A percentile compares a stretch with the other conserved stretches of the same genome.
Evolutionary conservation across 768 basidiomycete genomes (phyloP).

Genomic region (Phanerochaete carnosa): DNA sequence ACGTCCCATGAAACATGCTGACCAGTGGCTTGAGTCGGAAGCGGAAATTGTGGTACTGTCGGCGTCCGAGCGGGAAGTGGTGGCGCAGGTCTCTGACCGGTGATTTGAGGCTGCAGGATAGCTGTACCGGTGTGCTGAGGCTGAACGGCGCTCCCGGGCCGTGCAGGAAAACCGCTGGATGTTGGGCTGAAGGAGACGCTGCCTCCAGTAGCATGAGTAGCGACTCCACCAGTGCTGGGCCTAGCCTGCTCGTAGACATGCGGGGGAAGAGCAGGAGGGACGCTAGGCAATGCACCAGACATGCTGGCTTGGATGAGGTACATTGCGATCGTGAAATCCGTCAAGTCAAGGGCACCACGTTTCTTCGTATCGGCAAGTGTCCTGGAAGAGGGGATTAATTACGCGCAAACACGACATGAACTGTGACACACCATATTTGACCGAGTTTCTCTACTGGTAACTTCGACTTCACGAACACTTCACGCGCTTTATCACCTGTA

Average conservation of each 20-base stretch:
- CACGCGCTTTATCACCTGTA: slow-evolving; percentile 81
- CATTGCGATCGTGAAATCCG: slow-evolving; percentile 96
- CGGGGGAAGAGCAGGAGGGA: slow-evolving; percentile 76
- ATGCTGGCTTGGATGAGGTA: slow-evolving; percentile 93
- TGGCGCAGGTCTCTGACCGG: slow-evolving; percentile 34
- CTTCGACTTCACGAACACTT: slow-evolving; percentile 89
- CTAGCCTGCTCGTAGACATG: slow-evolving; percentile 81
- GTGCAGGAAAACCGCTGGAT: slow-evolving; percentile 33
- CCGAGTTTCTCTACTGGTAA: slow-evolving; percentile 83
- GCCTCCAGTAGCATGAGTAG: slow-evolving; percentile 54
- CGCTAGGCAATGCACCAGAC: slow-evolving; percentile 67
- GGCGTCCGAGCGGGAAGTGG: slow-evolving; percentile 24
- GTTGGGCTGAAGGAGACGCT: slow-evolving; percentile 63
- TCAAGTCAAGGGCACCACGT: slow-evolving; percentile 81
- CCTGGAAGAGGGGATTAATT: slow-evolving; percentile 42
- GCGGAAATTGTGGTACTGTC: slow-evolving; percentile 18
- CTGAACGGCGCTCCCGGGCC: slow-evolving; percentile 38
- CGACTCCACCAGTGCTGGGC: slow-evolving; percentile 34
- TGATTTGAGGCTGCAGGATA: slow-evolving; percentile 46
- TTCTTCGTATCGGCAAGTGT: slow-evolving; percentile 93
- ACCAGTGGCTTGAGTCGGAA: slow-evolving; percentile 11
- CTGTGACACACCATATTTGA: slow-evolving; percentile 79
- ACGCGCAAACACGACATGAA: background rate
- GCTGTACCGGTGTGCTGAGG: slow-evolving; percentile 67
- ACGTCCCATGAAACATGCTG: slow-evolving; percentile 72